phyloP scores from a whole-genome alignment of 176 grass and related monocot genomes.

The Musa beccarii region DNA sequence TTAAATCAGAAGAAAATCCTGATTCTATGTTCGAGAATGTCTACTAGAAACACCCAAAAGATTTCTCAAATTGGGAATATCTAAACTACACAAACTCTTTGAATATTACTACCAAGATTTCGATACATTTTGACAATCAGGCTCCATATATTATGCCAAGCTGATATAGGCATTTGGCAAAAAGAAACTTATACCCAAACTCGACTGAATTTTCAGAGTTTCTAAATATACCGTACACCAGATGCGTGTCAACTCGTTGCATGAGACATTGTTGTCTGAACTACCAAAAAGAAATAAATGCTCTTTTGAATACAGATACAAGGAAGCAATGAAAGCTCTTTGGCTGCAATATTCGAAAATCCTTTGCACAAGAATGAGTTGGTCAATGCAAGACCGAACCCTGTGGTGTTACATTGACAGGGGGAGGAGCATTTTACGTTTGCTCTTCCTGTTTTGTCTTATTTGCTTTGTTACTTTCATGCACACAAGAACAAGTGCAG shows the following conservation, averaged over 20 bases:
- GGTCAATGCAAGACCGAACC: neutral
- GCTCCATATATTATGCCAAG: too few species aligned
- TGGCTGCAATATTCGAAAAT: neutral
- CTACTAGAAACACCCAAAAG: too few species aligned
- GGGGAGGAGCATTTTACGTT: conserved; percentile 41
- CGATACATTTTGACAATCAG: too few species aligned
- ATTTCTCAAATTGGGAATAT: too few species aligned
- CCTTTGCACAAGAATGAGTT: neutral
- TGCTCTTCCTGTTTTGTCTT: conserved; percentile 32
- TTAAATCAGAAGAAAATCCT: too few species aligned
- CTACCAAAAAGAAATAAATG: neutral
- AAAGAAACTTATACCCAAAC: too few species aligned
- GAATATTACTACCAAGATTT: too few species aligned
- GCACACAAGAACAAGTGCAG: conserved; percentile 28
- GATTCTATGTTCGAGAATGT: too few species aligned
- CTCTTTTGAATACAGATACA: neutral
- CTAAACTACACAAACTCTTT: too few species aligned
- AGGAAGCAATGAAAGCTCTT: neutral
- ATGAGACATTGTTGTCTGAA: neutral
- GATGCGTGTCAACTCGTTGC: neutral
- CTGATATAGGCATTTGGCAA: too few species aligned
- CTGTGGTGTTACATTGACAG: conserved; percentile 36
- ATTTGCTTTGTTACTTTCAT: conserved; percentile 37
- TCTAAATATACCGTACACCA: neutral
- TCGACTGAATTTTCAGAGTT: neutral